A percentile compares a stretch with the other conserved stretches of the same genome.
Evolutionary conservation across 345 rosid genomes (phyloP).

Genomic region (Eucalyptus marginata): DNA sequence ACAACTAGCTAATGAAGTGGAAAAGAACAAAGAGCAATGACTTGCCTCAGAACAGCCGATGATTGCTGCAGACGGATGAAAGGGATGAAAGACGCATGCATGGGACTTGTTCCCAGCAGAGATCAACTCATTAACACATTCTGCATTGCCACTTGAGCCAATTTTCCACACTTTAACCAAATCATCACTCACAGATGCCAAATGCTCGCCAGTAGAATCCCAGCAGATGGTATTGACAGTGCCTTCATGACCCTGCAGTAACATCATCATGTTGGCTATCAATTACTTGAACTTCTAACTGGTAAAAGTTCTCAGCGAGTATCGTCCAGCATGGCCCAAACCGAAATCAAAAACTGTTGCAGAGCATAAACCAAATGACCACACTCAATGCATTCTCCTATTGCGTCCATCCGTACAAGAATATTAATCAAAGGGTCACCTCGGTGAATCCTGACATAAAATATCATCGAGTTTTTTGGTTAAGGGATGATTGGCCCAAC

Average conservation of each 20-base stretch:
- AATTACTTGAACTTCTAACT: neutral
- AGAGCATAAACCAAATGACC: neutral
- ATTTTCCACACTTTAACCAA: conserved; percentile 49
- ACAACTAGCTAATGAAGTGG: neutral
- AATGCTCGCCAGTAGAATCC: conserved; percentile 41
- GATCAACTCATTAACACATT: neutral
- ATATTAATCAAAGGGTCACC: neutral
- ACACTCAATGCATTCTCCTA: neutral
- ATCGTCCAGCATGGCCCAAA: neutral
- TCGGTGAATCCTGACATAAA: neutral
- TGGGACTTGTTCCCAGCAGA: conserved; percentile 13
- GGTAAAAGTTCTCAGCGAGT: neutral
- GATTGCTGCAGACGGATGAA: conserved; percentile 29
- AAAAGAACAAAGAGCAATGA: neutral
- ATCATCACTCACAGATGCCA: conserved; percentile 63
- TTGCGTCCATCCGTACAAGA: neutral
- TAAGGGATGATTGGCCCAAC: neutral
- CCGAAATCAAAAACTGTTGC: neutral
- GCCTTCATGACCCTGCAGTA: conserved; percentile 40
- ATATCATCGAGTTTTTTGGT: neutral
- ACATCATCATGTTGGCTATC: neutral
- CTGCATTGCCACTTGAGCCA: conserved; percentile 11
- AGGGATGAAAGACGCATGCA: conserved; percentile 19
- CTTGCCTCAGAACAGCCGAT: conserved; percentile 53
- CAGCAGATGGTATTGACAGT: conserved; percentile 43